Evolutionary conservation across 108 stramenopile genomes (phyloP), one percentile per base, ranked within the genome.

Genomic region (Fragilariopsis cylindrus): DNA sequence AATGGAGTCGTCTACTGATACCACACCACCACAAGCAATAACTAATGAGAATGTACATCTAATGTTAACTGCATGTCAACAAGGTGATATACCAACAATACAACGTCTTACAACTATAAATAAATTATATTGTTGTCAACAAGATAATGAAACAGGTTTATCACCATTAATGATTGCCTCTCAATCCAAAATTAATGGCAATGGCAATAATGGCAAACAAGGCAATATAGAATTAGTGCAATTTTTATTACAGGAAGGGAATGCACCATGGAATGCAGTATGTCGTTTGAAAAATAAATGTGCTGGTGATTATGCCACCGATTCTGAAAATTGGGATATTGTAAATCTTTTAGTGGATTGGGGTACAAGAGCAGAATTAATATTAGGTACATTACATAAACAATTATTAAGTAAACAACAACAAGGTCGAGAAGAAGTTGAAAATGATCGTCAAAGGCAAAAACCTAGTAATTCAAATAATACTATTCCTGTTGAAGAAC

Each of bases 201-300:
- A 21, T 21, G 21, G 21, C 21, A 21, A 21, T 0, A 21, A 21
- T 0, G 1, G 21, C 21, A 57, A 78, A 55, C 47, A 30, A 3
- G 93, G 93, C 3, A 82, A 94, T 70, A 4, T 81, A 6, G 71
- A 70, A 6, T 66, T 94, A 19, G 83, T 82, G 63, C 69, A 76
- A 44, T 58, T 73, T 4, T 63, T 94, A 5, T 70, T 94, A 54
- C 85, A 87, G 46, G 68, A 79, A 9, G 68, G 48, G 7, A 90
- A 90, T 18, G 97, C 97, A 13, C 97, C 97, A 11, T 97, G 97
- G 97, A 97, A 96, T 81, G 97, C 97, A 15, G 45, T 97, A 0
- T 94, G 95, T 76, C 81, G 92, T 15, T 18, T 12, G 7, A 66
- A 78, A 46, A 92, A 93, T 7, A 74, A 81, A 47, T 96, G 95